phyloP scores from a whole-genome alignment of 331 rosid genomes.

The Malus hybrid region DNA sequence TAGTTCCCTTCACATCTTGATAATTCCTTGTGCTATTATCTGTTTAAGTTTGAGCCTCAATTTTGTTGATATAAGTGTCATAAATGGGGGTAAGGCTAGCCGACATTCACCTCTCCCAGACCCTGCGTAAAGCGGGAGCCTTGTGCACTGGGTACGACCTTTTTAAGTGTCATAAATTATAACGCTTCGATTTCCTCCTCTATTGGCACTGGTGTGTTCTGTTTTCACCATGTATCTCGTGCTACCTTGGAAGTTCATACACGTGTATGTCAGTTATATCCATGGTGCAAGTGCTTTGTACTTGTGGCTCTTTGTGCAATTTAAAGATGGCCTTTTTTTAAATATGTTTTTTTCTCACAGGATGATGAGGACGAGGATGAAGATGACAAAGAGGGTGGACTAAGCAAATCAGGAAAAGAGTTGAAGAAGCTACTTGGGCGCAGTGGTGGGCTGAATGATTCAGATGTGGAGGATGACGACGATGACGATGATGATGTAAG shows the following conservation, averaged over 20 bases:
- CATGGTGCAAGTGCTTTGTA: neutral
- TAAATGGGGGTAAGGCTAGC: too few species aligned
- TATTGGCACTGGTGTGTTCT: neutral
- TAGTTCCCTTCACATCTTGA: too few species aligned
- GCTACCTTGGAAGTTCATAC: neutral
- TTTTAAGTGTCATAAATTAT: too few species aligned
- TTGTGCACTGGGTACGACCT: too few species aligned
- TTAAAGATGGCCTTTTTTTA: neutral
- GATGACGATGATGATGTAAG: constrained; percentile 53
- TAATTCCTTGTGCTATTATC: too few species aligned
- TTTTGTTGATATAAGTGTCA: too few species aligned
- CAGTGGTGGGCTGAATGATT: constrained; percentile 64
- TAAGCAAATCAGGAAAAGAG: constrained; percentile 96
- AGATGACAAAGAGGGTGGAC: constrained; percentile 72
- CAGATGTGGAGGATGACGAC: constrained; percentile 84
- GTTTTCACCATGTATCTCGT: neutral
- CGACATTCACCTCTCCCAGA: too few species aligned
- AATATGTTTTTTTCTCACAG: constrained; percentile 24
- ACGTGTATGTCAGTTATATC: neutral
- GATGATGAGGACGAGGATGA: constrained; percentile 83
- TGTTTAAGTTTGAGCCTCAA: too few species aligned
- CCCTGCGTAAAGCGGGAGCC: too few species aligned
- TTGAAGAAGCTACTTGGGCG: constrained; percentile 86
- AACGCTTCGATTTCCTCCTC: neutral
- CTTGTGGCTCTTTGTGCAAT: neutral